Evolutionary conservation across 1,284 basidiomycete species (phyloP).

Genomic region (Rhodotorula sp.): DNA sequence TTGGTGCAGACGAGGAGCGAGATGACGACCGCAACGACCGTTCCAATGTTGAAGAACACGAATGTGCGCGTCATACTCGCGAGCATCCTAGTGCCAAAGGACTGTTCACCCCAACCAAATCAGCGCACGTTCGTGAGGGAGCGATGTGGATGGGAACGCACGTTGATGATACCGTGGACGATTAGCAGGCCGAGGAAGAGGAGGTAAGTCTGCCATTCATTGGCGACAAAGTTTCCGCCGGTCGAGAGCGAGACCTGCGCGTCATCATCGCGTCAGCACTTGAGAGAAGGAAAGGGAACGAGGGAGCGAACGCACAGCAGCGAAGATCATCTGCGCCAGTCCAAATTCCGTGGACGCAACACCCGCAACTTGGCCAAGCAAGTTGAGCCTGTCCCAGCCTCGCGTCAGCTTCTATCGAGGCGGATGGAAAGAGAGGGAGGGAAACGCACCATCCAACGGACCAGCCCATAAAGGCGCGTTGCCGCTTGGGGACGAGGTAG

Average conservation of each 20-base stretch:
- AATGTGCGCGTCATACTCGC: constrained; percentile 74
- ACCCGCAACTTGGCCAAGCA: constrained; percentile 80
- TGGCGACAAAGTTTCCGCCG: constrained; percentile 55
- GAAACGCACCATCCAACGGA: constrained; percentile 53
- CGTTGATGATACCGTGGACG: constrained; percentile 59
- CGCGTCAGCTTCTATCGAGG: background rate
- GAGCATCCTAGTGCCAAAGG: constrained; percentile 73
- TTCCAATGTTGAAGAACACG: constrained; percentile 81
- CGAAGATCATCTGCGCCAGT: constrained; percentile 82
- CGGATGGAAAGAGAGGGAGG: background rate
- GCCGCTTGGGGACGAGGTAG: constrained; percentile 64
- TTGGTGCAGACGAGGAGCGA: constrained; percentile 73
- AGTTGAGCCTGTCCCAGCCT: constrained; percentile 61
- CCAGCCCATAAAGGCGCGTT: constrained; percentile 61
- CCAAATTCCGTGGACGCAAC: constrained; percentile 86
- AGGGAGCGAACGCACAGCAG: constrained; percentile 42
- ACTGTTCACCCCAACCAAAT: constrained; percentile 52
- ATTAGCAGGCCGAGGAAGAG: constrained; percentile 68
- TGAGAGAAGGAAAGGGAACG: background rate
- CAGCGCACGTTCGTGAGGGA: background rate
- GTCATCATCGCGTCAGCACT: too few relatives aligned
- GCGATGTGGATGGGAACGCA: background rate
- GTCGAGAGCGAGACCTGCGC: constrained; percentile 48
- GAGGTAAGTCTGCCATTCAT: constrained; percentile 67
- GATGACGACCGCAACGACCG: constrained; percentile 65